Evolutionary conservation across 345 rosid species (phyloP), one percentile per base, ranked within the genome.

Genomic region (Crucihimalaya himalaica): DNA sequence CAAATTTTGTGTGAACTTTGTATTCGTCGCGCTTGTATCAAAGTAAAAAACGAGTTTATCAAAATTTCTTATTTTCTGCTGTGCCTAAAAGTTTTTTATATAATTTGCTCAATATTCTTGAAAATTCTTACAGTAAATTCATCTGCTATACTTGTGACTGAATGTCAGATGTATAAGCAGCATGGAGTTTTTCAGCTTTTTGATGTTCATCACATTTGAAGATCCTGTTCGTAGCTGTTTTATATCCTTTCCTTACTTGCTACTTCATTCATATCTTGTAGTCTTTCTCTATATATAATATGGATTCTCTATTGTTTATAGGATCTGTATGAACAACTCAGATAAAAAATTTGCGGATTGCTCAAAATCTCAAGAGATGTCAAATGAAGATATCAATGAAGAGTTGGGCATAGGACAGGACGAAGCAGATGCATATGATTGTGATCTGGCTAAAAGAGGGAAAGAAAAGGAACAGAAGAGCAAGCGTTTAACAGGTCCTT

Each of bases 341-440:
- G 92, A 95, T 67, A 78, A 77, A 81, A 58, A 71, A 14, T 95
- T 84, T 39, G 87, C 98, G 69, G 90, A 84, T 81, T 95, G 99
- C 83, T 84, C 94, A 73, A 80, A 75, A 58, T 65, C 86, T 52
- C 99, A 95, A 87, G 99, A 95, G 86, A 95, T 86, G 85, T 86
- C 96, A 68, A 90, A 90, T 81, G 93, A 84, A 68, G 98, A 95
- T 51, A 95, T 95, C 69, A 95, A 95, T 75, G 87, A 83, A 6
- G 97, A 95, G 86, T 83, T 95, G 84, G 98, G 96, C 70, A 63
- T 95, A 83, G 87, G 97, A 60, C 89, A 92, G 72, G 87, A 78
- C 50, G 99, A 92, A 67, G 99, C 92, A 80, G 99, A 90, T 64
- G 90, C 80, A 62, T 82, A 66, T 74, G 87, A 86, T 83, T 75